Percentiles rank a stretch among this genome's conserved stretches.
phyloP scores from a whole-genome alignment of 2,329 filamentous ascomycete species.

The Cladorrhinum sp. region DNA sequence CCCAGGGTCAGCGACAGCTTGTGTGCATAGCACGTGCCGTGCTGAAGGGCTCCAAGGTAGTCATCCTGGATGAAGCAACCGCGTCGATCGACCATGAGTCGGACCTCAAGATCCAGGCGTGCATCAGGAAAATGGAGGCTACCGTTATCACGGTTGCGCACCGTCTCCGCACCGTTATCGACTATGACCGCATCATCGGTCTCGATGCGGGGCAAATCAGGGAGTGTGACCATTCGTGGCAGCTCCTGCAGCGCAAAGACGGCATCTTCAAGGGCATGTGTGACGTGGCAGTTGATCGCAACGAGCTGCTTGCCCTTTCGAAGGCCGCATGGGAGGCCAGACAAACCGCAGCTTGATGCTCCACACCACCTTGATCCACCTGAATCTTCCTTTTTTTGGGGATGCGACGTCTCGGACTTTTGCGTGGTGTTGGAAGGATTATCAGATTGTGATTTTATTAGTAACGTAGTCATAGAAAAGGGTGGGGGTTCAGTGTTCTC shows the following conservation, averaged over 20 bases:
- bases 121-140: conserved; percentile 15
- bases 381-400: conserved; percentile 6
- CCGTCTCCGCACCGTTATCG: conserved; percentile 21
- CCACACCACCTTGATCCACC: not conserved
- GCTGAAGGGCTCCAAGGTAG: conserved; percentile 11
- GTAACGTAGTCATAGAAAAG: no score
- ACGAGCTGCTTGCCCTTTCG: conserved; percentile 14
- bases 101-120: conserved; percentile 19
- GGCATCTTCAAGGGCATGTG: conserved; percentile 16
- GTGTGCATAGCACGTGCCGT: conserved; percentile 15
- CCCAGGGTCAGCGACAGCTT: conserved; percentile 18
- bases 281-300: conserved; percentile 12
- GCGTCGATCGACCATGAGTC: conserved; percentile 20
- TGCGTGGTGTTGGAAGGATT: no score
- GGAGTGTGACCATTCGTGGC: conserved; percentile 16
- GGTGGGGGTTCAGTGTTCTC: no score
- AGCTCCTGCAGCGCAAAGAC: conserved; percentile 10
- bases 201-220: conserved; percentile 10
- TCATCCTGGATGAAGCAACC: conserved; percentile 18
- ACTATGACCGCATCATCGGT: conserved; percentile 22
- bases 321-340: conserved; percentile 14
- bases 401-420: not conserved
- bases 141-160: conserved; percentile 24
- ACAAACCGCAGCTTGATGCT: conserved; percentile 10
- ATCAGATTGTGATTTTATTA: not conserved